Evolutionary conservation across 148 eudicot species (phyloP), one percentile per base, ranked within the genome.

Genomic region (Camellia lanceoleosa): DNA sequence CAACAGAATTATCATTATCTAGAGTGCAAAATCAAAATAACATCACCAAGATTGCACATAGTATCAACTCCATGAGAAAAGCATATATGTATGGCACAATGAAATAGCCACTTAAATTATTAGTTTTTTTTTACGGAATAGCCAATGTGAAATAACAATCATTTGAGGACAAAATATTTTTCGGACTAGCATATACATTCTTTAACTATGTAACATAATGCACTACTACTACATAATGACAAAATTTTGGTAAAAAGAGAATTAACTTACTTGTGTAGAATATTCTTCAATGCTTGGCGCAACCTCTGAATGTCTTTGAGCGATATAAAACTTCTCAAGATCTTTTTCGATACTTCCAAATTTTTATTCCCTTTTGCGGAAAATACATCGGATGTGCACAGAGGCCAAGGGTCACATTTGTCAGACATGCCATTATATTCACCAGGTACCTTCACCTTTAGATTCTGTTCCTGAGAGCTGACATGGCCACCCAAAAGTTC

Each of bases 251-350:
- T 4, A 5, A 54, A 70, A 52, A 67, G 68, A 75, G 46, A 14
- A 80, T 68, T 62, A 41, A 82, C 97, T 83, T 93, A 95, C 99
- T 89, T 91, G 90, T 77, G 85, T 47, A 95, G 84, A 60, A 91
- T 88, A 43, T 63, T 73, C 80, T 79, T 89, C 83, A 92, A 80
- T 2, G 65, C 72, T 79, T 75, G 87, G 47, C 87, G 79, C 64
- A 92, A 80, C 80, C 68, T 86, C 82, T 64, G 67, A 52, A 95
- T 84, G 81, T 91, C 93, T 54, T 80, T 75, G 77, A 73, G 76
- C 3, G 94, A 79, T 83, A 89, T 68, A 49, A 83, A 71, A 52
- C 70, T 83, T 81, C 82, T 84, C 80, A 92, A 71, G 7, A 84
- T 43, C n/a, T 60, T 54, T 78, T 86, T 86, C 12, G 90, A 74